These are phyloP conservation scores for Staphylotrichum longicolle DNA, from an alignment of 495 filamentous ascomycete genomes.

Conservation along the genomic window DNA sequence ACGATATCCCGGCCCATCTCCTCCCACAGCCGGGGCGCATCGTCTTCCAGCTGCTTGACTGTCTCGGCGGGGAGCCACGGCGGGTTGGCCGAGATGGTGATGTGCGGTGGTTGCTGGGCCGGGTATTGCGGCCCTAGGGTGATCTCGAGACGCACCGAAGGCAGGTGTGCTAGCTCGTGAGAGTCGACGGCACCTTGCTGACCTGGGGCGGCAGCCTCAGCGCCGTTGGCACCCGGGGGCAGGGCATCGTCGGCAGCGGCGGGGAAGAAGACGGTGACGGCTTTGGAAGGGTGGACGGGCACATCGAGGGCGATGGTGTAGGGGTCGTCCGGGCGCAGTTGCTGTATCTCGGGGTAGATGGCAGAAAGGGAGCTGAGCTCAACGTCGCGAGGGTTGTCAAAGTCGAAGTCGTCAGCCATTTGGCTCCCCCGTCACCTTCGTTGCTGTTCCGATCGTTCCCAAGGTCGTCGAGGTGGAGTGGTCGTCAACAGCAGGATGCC, in stretches of 20 bases:
- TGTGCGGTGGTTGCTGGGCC: constrained; percentile 58
- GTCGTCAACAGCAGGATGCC: neutral
- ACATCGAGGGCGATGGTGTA: constrained; percentile 70
- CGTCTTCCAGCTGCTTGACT: constrained; percentile 56
- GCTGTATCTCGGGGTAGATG: constrained; percentile 82
- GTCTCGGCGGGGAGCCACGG: constrained; percentile 66
- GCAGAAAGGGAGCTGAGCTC: constrained; percentile 82
- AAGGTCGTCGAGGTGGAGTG: neutral
- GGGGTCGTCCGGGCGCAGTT: constrained; percentile 54
- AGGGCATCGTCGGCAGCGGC: constrained; percentile 46
- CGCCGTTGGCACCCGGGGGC: constrained; percentile 21
- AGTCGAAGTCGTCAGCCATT: constrained; percentile 36
- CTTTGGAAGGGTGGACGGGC: constrained; percentile 64
- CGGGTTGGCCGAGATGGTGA: constrained; percentile 62
- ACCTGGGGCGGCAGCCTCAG: neutral
- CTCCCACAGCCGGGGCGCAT: constrained; percentile 71
- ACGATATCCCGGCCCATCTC: constrained; percentile 74
- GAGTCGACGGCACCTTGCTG: constrained; percentile 45
- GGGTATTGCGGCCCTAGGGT: constrained; percentile 76
- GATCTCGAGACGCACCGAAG: constrained; percentile 67
- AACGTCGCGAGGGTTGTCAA: constrained; percentile 67
- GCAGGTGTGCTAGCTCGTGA: constrained; percentile 70
- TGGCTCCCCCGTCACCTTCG: neutral
- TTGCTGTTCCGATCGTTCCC: constrained; percentile 7
- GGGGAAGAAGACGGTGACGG: constrained; percentile 69